phyloP scores from a whole-genome alignment of 371 early-diverging fungal genomes.

The Lichtheimia ramosa region DNA sequence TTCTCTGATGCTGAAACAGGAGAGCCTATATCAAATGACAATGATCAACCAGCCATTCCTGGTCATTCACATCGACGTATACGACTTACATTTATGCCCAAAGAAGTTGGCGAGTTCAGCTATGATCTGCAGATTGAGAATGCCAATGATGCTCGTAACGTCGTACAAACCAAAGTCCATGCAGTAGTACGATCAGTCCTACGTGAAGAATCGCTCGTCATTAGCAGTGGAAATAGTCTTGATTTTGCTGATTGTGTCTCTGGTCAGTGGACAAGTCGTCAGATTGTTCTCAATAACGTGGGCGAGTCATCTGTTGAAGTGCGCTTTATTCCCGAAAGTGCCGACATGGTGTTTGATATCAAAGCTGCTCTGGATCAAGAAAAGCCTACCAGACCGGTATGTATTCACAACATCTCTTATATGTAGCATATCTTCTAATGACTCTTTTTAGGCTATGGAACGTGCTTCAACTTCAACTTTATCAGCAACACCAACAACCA shows the following conservation, averaged over 20 bases:
- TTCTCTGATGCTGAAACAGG: slow-evolving; percentile 80
- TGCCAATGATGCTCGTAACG: slow-evolving; percentile 83
- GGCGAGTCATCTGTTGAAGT: slow-evolving; percentile 80
- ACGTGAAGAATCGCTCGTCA: slow-evolving; percentile 74
- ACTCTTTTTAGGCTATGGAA: background rate
- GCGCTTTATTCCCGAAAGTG: slow-evolving; percentile 77
- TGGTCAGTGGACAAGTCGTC: slow-evolving; percentile 80
- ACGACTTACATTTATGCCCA: slow-evolving; percentile 84
- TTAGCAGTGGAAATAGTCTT: slow-evolving; percentile 75
- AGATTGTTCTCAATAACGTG: slow-evolving; percentile 82
- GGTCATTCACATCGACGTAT: slow-evolving; percentile 75
- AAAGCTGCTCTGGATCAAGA: slow-evolving; percentile 25
- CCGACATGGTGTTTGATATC: slow-evolving; percentile 69
- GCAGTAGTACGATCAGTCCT: slow-evolving; percentile 78
- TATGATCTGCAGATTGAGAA: slow-evolving; percentile 91
- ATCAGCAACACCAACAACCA: slow-evolving; percentile 18
- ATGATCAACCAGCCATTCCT: slow-evolving; percentile 57
- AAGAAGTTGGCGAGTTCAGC: slow-evolving; percentile 85
- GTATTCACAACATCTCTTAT: background rate
- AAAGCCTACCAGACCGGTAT: slow-evolving; percentile 5
- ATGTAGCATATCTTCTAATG: slow-evolving; percentile 5
- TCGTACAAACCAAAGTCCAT: slow-evolving; percentile 78
- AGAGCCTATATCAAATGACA: slow-evolving; percentile 29
- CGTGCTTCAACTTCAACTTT: background rate
- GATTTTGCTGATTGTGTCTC: slow-evolving; percentile 96